These are phyloP conservation scores for Eimeria zaria DNA, from an alignment of 169 alveolate genomes.

Conservation along the genomic window DNA sequence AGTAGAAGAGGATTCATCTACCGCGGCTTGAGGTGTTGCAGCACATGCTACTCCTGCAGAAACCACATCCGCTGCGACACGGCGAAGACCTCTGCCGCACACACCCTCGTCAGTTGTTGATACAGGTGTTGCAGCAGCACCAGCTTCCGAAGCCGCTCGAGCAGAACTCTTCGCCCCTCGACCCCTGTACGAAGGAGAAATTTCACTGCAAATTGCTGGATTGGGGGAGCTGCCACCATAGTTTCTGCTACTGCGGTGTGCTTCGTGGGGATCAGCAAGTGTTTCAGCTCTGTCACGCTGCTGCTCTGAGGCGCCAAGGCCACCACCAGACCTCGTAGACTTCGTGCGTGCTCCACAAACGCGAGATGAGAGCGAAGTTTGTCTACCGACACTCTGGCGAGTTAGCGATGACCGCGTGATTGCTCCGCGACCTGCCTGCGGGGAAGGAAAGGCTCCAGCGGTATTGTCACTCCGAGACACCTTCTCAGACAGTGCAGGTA, in stretches of 20 bases:
- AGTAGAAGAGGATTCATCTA: neutral
- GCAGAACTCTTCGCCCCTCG: neutral
- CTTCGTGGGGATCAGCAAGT: constrained; percentile 20
- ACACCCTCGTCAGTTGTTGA: constrained; percentile 6
- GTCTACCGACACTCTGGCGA: constrained; percentile 23
- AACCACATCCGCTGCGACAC: constrained; percentile 34
- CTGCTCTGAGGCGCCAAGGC: neutral
- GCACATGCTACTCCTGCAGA: constrained; percentile 60
- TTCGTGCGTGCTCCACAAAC: constrained; percentile 12
- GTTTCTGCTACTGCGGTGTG: constrained; percentile 25
- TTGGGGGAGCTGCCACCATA: neutral
- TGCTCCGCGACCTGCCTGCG: constrained; percentile 41
- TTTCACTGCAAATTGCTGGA: constrained; percentile 3
- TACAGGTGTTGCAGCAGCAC: constrained; percentile 14
- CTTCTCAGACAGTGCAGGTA: neutral
- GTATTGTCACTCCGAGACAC: neutral
- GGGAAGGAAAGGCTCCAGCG: neutral
- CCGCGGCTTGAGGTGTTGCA: constrained; percentile 11
- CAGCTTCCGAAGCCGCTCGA: constrained; percentile 9
- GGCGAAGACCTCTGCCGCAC: constrained; percentile 26
- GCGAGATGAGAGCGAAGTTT: neutral
- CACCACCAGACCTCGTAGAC: constrained; percentile 28
- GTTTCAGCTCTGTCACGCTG: constrained; percentile 42
- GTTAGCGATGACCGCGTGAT: neutral
- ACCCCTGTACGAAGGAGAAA: constrained; percentile 36